phyloP scores from a whole-genome alignment of 1,284 basidiomycete genomes.

The Leccinum griseonigrum region DNA sequence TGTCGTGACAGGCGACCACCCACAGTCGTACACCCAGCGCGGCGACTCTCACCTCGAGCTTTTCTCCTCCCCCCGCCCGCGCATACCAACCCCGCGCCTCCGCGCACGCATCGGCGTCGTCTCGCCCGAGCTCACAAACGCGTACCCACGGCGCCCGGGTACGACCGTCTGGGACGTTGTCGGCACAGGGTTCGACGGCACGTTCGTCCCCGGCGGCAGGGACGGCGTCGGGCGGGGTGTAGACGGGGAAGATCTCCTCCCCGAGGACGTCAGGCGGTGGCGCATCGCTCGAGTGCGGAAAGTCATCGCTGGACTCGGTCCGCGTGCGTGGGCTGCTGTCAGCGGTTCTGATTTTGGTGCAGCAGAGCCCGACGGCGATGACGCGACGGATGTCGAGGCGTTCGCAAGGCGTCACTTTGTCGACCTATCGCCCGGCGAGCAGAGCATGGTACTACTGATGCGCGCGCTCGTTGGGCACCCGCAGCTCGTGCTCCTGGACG shows the following conservation, averaged over 20 bases:
- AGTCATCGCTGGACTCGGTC: constrained; percentile 66
- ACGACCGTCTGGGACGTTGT: constrained; percentile 78
- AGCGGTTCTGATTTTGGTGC: not conserved
- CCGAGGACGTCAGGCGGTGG: constrained; percentile 40
- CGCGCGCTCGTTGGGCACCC: constrained; percentile 76
- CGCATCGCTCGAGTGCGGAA: constrained; percentile 47
- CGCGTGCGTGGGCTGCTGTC: constrained; percentile 42
- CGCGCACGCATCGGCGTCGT: constrained; percentile 72
- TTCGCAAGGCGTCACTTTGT: constrained; percentile 56
- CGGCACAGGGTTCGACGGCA: constrained; percentile 83
- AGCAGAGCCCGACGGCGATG: not conserved
- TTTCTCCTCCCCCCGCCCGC: constrained; percentile 68
- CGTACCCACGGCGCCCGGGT: constrained; percentile 77
- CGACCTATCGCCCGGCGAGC: constrained; percentile 66
- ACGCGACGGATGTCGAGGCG: constrained; percentile 23
- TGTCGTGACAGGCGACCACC: constrained; percentile 91
- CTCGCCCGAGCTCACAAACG: constrained; percentile 88
- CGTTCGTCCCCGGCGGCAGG: constrained; percentile 58
- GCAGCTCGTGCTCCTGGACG: constrained; percentile 79
- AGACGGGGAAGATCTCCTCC: constrained; percentile 25
- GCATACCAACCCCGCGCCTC: constrained; percentile 56
- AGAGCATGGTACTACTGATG: constrained; percentile 78
- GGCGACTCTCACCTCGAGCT: constrained; percentile 63
- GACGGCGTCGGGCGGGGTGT: constrained; percentile 45
- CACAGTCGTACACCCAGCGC: constrained; percentile 83